These are phyloP conservation scores for Lipomyces yarrowii DNA, from an alignment of 1,139 yeast genomes.

Conservation along the genomic window DNA sequence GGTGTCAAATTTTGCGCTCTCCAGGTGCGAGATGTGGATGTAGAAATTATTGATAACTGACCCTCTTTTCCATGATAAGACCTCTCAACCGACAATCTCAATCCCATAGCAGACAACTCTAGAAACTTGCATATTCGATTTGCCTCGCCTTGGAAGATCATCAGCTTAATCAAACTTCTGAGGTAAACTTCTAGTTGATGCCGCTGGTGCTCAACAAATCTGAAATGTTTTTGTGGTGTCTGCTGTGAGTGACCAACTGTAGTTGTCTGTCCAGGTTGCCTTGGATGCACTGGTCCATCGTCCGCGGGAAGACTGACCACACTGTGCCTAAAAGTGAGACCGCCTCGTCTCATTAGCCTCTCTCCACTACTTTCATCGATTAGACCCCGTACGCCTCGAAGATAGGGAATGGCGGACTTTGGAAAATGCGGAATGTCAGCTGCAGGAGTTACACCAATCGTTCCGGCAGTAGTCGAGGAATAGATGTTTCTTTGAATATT, in stretches of 20 bases:
- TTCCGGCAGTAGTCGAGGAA: constrained; percentile 25
- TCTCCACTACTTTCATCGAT: constrained; percentile 18
- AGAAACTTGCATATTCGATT: constrained; percentile 81
- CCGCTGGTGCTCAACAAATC: constrained; percentile 30
- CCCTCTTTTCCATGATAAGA: constrained; percentile 91
- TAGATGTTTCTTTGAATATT: constrained; percentile 46
- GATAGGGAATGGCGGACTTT: constrained; percentile 34
- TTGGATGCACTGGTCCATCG: background rate
- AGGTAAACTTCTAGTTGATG: constrained; percentile 62
- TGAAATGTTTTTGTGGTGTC: constrained; percentile 10
- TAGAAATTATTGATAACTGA: constrained; percentile 71
- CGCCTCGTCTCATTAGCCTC: constrained; percentile 7
- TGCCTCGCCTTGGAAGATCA: constrained; percentile 77
- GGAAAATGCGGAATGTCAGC: constrained; percentile 42
- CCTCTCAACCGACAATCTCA: constrained; percentile 78
- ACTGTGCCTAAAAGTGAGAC: constrained; percentile 16
- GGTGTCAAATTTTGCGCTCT: constrained; percentile 86
- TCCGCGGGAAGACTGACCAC: constrained; percentile 7
- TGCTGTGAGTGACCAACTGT: background rate
- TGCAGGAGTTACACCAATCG: constrained; percentile 18
- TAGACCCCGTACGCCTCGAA: constrained; percentile 33
- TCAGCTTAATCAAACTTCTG: constrained; percentile 57
- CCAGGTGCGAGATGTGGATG: constrained; percentile 93
- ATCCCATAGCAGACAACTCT: constrained; percentile 86
- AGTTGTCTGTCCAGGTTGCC: no score